These are phyloP conservation scores for Circinella umbellata DNA, from an alignment of 371 early-diverging fungal genomes.

Conservation along the genomic window DNA sequence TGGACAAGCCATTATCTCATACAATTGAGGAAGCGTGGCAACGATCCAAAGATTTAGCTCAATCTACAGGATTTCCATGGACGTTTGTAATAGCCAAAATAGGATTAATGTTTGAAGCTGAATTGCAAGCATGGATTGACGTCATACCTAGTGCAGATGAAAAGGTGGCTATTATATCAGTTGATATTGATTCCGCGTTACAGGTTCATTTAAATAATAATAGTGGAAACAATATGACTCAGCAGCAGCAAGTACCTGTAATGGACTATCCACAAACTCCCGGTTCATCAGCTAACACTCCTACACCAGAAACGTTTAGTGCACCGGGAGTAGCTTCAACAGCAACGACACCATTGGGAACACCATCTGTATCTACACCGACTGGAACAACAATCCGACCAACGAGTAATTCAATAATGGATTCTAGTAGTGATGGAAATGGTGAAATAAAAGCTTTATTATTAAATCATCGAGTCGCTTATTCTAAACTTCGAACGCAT, in stretches of 20 bases:
- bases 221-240: neutral
- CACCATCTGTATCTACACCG: neutral
- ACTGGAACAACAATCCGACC: conserved; percentile 6
- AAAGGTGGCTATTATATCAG: conserved; percentile 49
- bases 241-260: conserved; percentile 17
- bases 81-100: conserved; percentile 53
- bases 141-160: conserved; percentile 30
- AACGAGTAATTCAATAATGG: neutral
- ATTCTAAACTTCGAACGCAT: conserved; percentile 47
- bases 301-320: conserved; percentile 28
- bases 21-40: conserved; percentile 50
- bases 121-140: conserved; percentile 35
- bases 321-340: conserved; percentile 23
- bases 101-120: conserved; percentile 49
- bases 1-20: conserved; percentile 13
- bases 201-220: conserved; percentile 27
- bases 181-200: conserved; percentile 57
- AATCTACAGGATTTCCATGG: conserved; percentile 41
- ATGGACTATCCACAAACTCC: conserved; percentile 34
- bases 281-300: conserved; percentile 28
- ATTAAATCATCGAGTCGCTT: conserved; percentile 63
- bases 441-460: conserved; percentile 55
- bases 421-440: conserved; percentile 5
- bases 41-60: conserved; percentile 35
- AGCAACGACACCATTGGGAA: neutral